phyloP scores from a whole-genome alignment of 352 stramenopile species.

The Thraustochytrium striatum region DNA sequence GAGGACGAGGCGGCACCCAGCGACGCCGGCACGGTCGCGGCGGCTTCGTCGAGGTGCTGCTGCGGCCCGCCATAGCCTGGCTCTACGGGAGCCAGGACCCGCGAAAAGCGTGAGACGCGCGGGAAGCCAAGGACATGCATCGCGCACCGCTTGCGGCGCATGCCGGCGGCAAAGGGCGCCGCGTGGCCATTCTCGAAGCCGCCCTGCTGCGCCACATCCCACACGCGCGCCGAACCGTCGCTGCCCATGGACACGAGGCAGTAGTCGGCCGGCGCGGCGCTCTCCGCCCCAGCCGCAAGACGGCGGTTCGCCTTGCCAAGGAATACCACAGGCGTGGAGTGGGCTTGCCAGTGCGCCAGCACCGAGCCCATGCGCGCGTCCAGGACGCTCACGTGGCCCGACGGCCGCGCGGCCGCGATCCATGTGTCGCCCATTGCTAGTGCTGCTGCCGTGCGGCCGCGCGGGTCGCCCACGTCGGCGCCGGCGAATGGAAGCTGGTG shows the following conservation, averaged over 20 bases:
- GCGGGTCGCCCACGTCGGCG: no score
- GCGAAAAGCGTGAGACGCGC: conserved; percentile 8
- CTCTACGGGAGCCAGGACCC: background rate
- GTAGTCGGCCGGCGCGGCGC: background rate
- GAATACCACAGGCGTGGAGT: background rate
- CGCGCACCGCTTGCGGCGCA: background rate
- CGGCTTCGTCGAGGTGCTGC: background rate
- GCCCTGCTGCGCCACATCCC: background rate
- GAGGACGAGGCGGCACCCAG: background rate
- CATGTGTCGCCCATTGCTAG: background rate
- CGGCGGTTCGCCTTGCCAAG: no score
- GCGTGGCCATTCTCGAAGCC: conserved; percentile 12
- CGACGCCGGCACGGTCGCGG: background rate
- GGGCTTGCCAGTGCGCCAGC: conserved; percentile 20
- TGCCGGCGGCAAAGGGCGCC: background rate
- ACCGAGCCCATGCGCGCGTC: background rate
- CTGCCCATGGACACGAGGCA: background rate
- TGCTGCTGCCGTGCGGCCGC: background rate
- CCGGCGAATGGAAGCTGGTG: background rate
- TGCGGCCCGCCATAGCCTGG: no score
- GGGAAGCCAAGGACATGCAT: conserved; percentile 2
- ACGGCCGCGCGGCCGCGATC: conserved; percentile 2
- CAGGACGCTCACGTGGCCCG: conserved; percentile 8
- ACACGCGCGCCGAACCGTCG: conserved; percentile 32
- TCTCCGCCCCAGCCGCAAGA: no score